Evolutionary conservation across 2,329 filamentous ascomycete species (phyloP).

Genomic region (Neopestalotiopsis sp.): DNA sequence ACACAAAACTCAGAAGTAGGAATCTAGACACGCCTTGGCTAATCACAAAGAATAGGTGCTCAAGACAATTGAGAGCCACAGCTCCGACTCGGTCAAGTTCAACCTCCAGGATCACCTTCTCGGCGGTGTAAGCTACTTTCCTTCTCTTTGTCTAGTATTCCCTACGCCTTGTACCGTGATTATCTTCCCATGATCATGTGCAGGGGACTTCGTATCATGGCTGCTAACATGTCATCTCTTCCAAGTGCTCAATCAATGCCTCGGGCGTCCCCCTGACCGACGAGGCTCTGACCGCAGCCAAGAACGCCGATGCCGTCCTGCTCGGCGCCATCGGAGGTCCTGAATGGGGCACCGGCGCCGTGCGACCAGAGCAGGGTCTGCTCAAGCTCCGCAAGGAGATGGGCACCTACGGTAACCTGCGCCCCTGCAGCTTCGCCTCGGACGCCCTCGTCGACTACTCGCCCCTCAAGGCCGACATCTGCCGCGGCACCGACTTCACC

Average conservation of each 20-base stretch:
- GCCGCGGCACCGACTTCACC: constrained; percentile 87
- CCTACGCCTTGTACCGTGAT: constrained; percentile 14
- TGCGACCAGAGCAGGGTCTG: constrained; percentile 92
- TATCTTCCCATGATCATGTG: too few species aligned
- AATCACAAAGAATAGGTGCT: constrained; percentile 63
- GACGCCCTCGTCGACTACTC: constrained; percentile 83
- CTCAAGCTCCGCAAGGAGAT: constrained; percentile 92
- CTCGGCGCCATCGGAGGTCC: constrained; percentile 96
- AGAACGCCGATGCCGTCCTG: constrained; percentile 85
- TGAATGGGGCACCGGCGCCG: constrained; percentile 87
- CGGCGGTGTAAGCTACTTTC: constrained; percentile 64
- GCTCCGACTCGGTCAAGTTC: constrained; percentile 75
- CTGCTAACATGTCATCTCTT: neutral
- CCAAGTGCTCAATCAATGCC: constrained; percentile 84
- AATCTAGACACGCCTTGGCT: neutral
- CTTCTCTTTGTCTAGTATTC: constrained; percentile 3
- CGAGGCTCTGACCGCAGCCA: constrained; percentile 80
- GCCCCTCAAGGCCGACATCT: constrained; percentile 84
- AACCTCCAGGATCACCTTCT: constrained; percentile 90
- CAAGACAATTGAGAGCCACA: constrained; percentile 75
- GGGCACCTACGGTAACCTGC: constrained; percentile 91
- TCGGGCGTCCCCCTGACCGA: constrained; percentile 81
- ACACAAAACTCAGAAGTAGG: neutral
- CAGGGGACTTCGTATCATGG: neutral
- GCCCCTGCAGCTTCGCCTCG: constrained; percentile 94